Evolutionary conservation across 78 protist genomes (phyloP), one percentile per base, ranked within the genome.

Genomic region (Cyanophora paradoxa): DNA sequence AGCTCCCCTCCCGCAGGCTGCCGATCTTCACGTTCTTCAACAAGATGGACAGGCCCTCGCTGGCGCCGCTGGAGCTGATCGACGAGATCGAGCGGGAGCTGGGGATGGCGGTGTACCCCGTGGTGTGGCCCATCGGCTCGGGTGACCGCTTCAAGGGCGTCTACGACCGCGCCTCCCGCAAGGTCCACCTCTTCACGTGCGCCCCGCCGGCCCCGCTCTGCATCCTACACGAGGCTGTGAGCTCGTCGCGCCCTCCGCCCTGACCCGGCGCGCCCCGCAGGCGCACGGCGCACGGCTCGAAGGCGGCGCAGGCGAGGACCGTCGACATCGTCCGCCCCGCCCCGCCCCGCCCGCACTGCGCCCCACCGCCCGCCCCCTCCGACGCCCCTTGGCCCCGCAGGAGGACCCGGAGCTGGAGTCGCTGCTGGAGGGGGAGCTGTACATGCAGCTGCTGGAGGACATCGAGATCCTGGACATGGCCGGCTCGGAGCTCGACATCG

Each of bases 91-190:
- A 65, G 56, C 46, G 41, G 71, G 34, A 58, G 5, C 75, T 69
- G 26, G 16, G 22, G 26, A 24, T 58, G 10, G 26, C 64, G 17
- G 39, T 58, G 30, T 44, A 4, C 13, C 75, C 75, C 41, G 28
- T 50, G 42, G n/a, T 72, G 26, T 77, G 82, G 82, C 82, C 82
- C 37, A 68, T 77, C 26, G 82, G 82, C 42, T 52, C 65, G 8
- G 78, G 78, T 61, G 78, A 73, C 24, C 78, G 68, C 39, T 73
- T 73, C 70, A 11, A 30, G 37, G 78, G 77, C 28, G 68, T 72
- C 22, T 63, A 58, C 59, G 77, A 72, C 64, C 36, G 66, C 7
- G 33, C 17, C 28, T 3, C 31, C 30, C 24, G 14, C 20, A 56
- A 22, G 54, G 65, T 71, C 22, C 24, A n/a, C 36, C 65, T 71